Base-by-base conservation (phyloP, 148 eudicot species). In the Fallopia convolvulus region DNA sequence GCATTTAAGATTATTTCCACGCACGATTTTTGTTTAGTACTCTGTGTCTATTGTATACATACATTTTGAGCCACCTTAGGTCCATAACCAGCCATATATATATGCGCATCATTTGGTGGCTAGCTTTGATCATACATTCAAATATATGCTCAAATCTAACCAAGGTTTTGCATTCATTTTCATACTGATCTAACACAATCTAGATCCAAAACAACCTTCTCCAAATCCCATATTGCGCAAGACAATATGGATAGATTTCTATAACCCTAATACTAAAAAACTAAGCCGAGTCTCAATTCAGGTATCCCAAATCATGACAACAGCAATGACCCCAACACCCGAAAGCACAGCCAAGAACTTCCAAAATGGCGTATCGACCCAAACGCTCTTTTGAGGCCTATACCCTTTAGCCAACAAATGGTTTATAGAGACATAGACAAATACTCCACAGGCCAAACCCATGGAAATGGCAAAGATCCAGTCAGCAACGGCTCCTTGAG, bases 221-320 rank as follows among this genome's bases (percentile, higher is more conserved):
- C 36, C 14, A 23, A 21, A 60, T 23, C 36, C 33, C 36, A 21
- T 4, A n/a, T 60, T 9, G 13, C 33, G 8, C 46, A 4, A 14
- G n/a, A 52, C 7, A 15, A 18, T 23, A 60, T 26, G 23, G 20
- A 6, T 55, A 55, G 46, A 42, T 42, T 42, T 21, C 32, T 21
- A 8, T 58, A 8, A 21, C 32, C 65, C 65, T 20, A 21, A 14
- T 14, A 18, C 60, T 58, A 33, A 42, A 66, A 12, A 33, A 18
- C 30, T 4, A 68, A 68, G 11, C 11, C 44, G 3, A 68, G 18
- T 8, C 72, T 5, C 76, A 49, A 6, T 14, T 81, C 78, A 87
- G 46, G 90, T 89, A 53, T 89, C 93, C 93, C 93, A 87, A 70
- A 89, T 89, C 93, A 89, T 89, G 32, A 89, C 93, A 26, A 89